Conservation (phyloP, 129 eudicot genomes). For the Centella asiatica region DNA sequence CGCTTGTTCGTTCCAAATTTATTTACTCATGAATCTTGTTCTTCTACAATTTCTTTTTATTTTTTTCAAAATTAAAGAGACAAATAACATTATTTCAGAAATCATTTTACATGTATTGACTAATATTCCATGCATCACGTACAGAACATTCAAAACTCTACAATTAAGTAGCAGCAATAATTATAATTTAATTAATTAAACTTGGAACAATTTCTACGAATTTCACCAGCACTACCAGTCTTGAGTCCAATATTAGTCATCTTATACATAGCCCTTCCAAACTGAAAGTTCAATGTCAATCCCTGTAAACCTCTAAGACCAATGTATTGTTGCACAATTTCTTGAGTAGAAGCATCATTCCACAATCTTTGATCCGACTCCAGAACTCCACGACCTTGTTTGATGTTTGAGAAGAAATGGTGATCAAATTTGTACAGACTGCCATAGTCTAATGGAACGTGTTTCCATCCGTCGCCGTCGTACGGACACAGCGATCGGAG, state of each 20-base stretch:
- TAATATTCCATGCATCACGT: too few relatives aligned
- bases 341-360: conserved; percentile 41
- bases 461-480: conserved; percentile 31
- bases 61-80: too few relatives aligned
- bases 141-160: too few relatives aligned
- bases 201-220: conserved; percentile 59
- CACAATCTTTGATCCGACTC: conserved; percentile 66
- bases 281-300: conserved; percentile 38
- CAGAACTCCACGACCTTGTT: conserved; percentile 51
- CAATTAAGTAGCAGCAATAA: too few relatives aligned
- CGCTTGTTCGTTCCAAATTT: too few relatives aligned
- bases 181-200: conserved; percentile 24
- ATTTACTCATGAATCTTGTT: too few relatives aligned
- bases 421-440: conserved; percentile 38
- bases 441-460: conserved; percentile 49
- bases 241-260: conserved; percentile 58
- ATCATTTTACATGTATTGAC: too few relatives aligned
- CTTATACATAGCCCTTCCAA: conserved; percentile 75
- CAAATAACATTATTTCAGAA: too few relatives aligned
- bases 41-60: too few relatives aligned
- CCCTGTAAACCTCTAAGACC: conserved; percentile 49
- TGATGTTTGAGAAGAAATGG: conserved; percentile 40
- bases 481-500: conserved; percentile 55
- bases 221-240: conserved; percentile 57
- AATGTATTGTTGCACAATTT: conserved; percentile 36